Evolutionary conservation across 345 rosid species (phyloP).

Genomic region (Eucalyptus brandiana): DNA sequence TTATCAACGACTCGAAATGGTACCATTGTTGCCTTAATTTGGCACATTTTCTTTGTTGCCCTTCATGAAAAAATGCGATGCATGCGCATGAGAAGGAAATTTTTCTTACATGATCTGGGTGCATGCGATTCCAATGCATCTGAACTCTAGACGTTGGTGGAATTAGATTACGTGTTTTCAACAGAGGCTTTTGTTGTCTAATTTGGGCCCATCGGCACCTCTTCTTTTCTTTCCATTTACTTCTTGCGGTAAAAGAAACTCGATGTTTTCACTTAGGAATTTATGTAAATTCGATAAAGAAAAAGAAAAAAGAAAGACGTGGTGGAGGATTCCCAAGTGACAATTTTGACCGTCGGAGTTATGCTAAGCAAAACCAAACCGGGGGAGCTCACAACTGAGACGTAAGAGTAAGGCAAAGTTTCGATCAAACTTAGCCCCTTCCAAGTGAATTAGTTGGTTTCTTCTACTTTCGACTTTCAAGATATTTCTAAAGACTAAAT

Average conservation of each 20-base stretch:
- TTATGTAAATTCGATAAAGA: neutral
- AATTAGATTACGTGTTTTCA: neutral
- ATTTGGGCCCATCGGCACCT: neutral
- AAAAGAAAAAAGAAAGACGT: neutral
- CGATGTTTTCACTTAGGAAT: neutral
- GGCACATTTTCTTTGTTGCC: neutral
- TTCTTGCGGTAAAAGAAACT: neutral
- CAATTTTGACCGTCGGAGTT: neutral
- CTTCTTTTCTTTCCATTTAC: neutral
- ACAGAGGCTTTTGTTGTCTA: neutral
- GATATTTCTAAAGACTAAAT: neutral
- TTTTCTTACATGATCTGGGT: neutral
- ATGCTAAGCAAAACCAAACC: neutral
- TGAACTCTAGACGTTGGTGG: neutral
- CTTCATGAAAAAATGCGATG: neutral
- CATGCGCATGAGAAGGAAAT: neutral
- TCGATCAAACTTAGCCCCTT: neutral
- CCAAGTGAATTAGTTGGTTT: neutral
- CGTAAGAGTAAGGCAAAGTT: neutral
- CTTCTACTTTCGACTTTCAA: neutral
- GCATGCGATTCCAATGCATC: neutral
- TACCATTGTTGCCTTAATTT: neutral
- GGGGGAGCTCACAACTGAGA: neutral
- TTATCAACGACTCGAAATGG: neutral
- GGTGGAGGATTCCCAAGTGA: neutral